A percentile compares a stretch with the other conserved stretches of the same genome.
Conservation (phyloP, 192 early-diverging fungal species). For the Entomortierella parvispora region DNA sequence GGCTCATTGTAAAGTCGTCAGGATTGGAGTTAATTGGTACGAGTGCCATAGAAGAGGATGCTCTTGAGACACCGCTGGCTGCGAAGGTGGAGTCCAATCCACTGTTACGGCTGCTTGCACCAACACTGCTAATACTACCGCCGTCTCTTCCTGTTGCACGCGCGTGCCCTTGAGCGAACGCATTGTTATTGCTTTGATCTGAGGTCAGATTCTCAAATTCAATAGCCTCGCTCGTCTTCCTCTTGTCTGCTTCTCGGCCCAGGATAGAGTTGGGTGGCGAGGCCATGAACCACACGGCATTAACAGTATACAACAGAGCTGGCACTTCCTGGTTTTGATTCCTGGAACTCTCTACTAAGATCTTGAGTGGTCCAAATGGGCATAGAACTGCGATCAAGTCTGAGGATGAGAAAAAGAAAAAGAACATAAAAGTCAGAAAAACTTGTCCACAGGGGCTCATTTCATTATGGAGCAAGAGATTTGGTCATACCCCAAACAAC, state of each 20-base stretch:
- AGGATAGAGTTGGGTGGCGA: conserved; percentile 55
- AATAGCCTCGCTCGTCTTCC: conserved; percentile 6
- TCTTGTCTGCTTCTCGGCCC: background rate
- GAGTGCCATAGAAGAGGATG: conserved; percentile 25
- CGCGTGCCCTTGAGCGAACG: conserved; percentile 12
- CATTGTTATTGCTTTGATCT: background rate
- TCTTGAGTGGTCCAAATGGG: conserved; percentile 86
- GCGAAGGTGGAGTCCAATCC: conserved; percentile 18
- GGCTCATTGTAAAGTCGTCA: background rate
- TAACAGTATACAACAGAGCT: conserved; percentile 76
- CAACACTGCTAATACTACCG: conserved; percentile 14
- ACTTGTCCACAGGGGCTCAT: background rate
- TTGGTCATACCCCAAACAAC: conserved; percentile 79
- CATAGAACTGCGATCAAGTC: conserved; percentile 91
- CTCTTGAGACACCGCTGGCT: conserved; percentile 2
- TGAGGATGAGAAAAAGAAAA: conserved; percentile 24
- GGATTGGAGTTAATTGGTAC: no score
- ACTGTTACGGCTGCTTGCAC: conserved; percentile 31
- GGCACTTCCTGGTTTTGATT: conserved; percentile 82
- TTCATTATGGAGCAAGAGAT: background rate
- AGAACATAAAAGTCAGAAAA: background rate
- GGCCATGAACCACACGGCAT: conserved; percentile 84
- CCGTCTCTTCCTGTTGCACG: conserved; percentile 27
- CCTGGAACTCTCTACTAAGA: conserved; percentile 81
- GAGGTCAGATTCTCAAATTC: background rate